These are phyloP conservation scores for Cucumis hystrix DNA, from an alignment of 306 rosid genomes.

Conservation along the genomic window DNA sequence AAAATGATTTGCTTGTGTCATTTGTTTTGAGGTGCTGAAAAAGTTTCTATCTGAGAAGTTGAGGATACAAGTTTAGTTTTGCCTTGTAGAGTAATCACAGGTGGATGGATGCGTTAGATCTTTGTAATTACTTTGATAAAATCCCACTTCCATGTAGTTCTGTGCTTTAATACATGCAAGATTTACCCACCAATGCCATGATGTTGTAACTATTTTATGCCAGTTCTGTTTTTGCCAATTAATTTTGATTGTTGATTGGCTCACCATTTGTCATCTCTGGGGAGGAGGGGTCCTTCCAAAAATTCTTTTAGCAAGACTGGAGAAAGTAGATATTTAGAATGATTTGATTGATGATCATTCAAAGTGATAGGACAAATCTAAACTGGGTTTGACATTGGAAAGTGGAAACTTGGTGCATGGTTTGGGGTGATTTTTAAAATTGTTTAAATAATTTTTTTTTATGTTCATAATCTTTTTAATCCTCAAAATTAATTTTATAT, in stretches of 20 bases:
- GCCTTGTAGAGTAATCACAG: background rate
- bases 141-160: slow-evolving; percentile 3
- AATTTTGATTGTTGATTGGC: background rate
- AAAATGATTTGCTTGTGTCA: background rate
- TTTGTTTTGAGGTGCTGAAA: background rate
- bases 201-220: background rate
- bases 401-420: too few species aligned
- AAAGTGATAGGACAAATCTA: too few species aligned
- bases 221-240: background rate
- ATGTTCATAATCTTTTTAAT: too few species aligned
- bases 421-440: too few species aligned
- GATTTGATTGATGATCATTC: too few species aligned
- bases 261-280: background rate
- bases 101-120: background rate
- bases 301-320: too few species aligned
- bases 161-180: background rate
- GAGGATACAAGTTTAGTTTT: slow-evolving; percentile 1
- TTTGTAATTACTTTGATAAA: slow-evolving; percentile 6
- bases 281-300: too few species aligned
- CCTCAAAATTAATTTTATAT: too few species aligned
- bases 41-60: background rate
- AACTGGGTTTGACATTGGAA: too few species aligned
- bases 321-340: too few species aligned
- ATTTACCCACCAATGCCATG: background rate
- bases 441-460: too few species aligned